Evolutionary conservation across 371 early-diverging fungal species (phyloP).

Genomic region (Massospora cicadina): DNA sequence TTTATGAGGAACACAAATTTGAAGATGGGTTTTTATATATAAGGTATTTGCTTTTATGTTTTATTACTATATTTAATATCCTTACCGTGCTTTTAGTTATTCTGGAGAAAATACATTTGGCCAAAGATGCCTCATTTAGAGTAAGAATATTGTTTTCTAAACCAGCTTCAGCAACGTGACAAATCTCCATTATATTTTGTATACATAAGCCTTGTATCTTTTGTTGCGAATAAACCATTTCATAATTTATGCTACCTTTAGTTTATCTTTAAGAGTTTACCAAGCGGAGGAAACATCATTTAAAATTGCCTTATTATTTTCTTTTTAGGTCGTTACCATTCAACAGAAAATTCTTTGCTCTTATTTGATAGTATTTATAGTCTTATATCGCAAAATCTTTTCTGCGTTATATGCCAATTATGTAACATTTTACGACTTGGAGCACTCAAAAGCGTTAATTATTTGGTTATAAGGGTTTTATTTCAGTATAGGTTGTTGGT

Average conservation of each 20-base stretch:
- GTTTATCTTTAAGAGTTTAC: too few species aligned
- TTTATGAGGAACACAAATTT: constrained; percentile 89
- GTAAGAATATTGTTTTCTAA: neutral
- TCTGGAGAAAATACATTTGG: constrained; percentile 10
- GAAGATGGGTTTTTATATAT: constrained; percentile 92
- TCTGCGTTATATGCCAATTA: too few species aligned
- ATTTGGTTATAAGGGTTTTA: too few species aligned
- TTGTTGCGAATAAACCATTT: neutral
- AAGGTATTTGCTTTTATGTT: constrained; percentile 28
- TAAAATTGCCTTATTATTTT: too few species aligned
- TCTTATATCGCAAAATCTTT: too few species aligned
- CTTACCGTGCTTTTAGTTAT: constrained; percentile 7
- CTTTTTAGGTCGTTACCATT: too few species aligned
- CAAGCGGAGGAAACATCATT: too few species aligned
- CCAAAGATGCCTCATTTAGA: neutral
- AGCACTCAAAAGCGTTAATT: too few species aligned
- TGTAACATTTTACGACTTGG: too few species aligned
- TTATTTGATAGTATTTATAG: too few species aligned
- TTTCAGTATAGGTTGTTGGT: too few species aligned
- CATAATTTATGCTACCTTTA: neutral
- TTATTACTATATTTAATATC: neutral
- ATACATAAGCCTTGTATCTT: neutral
- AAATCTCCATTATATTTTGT: neutral
- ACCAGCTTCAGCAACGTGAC: neutral
- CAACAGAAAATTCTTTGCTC: too few species aligned